phyloP scores from a whole-genome alignment of 192 early-diverging fungal genomes.

The Coemansia asiatica region DNA sequence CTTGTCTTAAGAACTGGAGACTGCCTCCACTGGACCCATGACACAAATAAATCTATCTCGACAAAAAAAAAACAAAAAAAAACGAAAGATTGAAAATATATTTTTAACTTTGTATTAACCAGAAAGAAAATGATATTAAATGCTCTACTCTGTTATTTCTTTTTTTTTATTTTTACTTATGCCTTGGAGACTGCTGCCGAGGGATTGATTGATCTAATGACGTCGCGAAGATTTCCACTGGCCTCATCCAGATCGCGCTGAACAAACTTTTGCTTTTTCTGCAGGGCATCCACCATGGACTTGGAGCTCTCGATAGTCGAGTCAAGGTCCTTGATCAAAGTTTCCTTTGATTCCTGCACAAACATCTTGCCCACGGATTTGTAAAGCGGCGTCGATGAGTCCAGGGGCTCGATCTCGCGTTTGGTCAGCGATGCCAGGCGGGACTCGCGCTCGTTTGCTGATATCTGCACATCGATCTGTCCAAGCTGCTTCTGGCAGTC shows the following conservation, averaged over 20 bases:
- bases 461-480: conserved; percentile 47
- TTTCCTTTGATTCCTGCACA: conserved; percentile 36
- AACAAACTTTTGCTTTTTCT: conserved; percentile 57
- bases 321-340: conserved; percentile 33
- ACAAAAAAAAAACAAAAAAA: conserved; percentile 3
- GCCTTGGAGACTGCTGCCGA: background rate
- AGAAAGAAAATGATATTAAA: background rate
- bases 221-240: conserved; percentile 34
- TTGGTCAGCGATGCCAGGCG: conserved; percentile 45
- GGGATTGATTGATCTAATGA: conserved; percentile 24
- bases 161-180: background rate
- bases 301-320: conserved; percentile 14
- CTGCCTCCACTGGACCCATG: background rate
- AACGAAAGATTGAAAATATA: background rate
- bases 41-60: too few species aligned
- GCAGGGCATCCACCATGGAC: conserved; percentile 26
- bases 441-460: conserved; percentile 44
- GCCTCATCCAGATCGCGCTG: conserved; percentile 43
- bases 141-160: too few species aligned
- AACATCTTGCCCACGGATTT: conserved; percentile 57
- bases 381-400: conserved; percentile 31
- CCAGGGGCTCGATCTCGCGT: conserved; percentile 45
- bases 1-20: conserved; percentile 23
- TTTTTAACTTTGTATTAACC: too few species aligned
- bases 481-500: conserved; percentile 40